phyloP scores from a whole-genome alignment of 2,329 filamentous ascomycete genomes.

The Boeremia lycopersici region DNA sequence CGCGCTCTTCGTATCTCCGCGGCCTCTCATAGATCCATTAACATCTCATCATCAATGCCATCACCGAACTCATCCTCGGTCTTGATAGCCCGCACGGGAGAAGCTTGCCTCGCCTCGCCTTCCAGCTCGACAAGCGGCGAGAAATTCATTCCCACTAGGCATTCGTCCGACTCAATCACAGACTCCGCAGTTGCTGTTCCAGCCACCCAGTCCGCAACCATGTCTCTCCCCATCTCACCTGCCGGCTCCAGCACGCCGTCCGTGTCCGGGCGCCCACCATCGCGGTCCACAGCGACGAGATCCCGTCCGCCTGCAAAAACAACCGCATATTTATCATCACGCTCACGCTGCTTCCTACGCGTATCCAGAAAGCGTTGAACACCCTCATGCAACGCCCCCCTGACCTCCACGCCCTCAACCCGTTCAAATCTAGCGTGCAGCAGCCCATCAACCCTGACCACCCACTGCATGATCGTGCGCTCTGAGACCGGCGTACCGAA shows the following conservation, averaged over 20 bases:
- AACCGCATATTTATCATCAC: not conserved
- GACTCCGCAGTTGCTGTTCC: too few relatives aligned
- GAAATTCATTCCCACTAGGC: not conserved
- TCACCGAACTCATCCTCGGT: conserved; percentile 8
- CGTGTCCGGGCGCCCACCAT: not conserved
- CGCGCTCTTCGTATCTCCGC: not conserved
- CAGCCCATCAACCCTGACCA: conserved; percentile 18
- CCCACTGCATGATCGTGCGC: conserved; percentile 23
- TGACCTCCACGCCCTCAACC: conserved; percentile 12
- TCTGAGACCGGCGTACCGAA: conserved; percentile 12
- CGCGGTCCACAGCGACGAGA: not conserved
- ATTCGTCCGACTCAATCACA: not conserved
- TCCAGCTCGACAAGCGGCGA: not conserved
- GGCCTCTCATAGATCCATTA: conserved; percentile 26
- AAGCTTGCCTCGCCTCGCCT: not conserved
- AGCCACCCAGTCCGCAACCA: not conserved
- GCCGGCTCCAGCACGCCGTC: not conserved
- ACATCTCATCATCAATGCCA: conserved; percentile 34
- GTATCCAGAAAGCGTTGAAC: conserved; percentile 16
- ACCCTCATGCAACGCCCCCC: conserved; percentile 20
- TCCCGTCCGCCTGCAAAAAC: not conserved
- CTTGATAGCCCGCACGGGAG: not conserved
- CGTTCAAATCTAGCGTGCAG: conserved; percentile 16
- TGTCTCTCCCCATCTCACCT: not conserved
- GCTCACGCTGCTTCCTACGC: conserved; percentile 3